phyloP scores from a whole-genome alignment of 176 grass and related monocot genomes.

The Oryza nivara region DNA sequence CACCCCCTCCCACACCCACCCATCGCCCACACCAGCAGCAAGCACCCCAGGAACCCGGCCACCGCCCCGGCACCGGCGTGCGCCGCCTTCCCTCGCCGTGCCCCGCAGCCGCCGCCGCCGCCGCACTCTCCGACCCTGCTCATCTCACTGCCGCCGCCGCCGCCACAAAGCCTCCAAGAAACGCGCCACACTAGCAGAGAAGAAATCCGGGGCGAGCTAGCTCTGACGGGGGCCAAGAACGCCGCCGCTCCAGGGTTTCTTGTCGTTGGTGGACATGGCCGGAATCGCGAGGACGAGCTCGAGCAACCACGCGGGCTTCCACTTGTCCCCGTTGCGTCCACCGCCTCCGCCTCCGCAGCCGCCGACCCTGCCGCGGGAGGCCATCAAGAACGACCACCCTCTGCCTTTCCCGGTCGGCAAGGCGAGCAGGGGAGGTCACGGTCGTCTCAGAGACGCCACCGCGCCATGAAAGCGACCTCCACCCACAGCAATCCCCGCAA shows the following conservation, averaged over 20 bases:
- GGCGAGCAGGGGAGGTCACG: slow-evolving; percentile 4
- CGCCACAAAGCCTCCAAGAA: slow-evolving; percentile 40
- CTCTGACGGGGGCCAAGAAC: slow-evolving; percentile 10
- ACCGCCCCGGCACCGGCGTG: slow-evolving; percentile 27
- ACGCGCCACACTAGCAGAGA: neutral
- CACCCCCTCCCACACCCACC: slow-evolving; percentile 32
- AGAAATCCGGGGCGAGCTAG: neutral
- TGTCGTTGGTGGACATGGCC: slow-evolving; percentile 1
- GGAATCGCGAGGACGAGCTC: slow-evolving; percentile 24
- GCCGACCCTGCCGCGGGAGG: slow-evolving; percentile 14
- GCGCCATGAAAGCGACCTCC: neutral
- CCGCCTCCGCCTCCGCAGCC: slow-evolving; percentile 2
- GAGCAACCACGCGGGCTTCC: slow-evolving; percentile 19
- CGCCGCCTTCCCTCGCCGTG: neutral
- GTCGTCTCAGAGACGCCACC: slow-evolving; percentile 17
- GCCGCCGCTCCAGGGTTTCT: slow-evolving; percentile 12
- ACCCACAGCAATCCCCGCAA: too few species aligned
- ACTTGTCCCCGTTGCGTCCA: slow-evolving; percentile 20
- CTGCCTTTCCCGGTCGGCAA: slow-evolving; percentile 4
- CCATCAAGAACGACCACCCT: slow-evolving; percentile 5
- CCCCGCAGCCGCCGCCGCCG: slow-evolving; percentile 13
- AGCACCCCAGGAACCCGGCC: slow-evolving; percentile 26
- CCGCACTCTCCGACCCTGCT: slow-evolving; percentile 19
- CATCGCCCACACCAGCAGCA: slow-evolving; percentile 37
- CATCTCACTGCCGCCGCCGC: neutral